These are phyloP conservation scores for Sclerotinia glacialis DNA, from an alignment of 2,329 filamentous ascomycete species.

Conservation along the genomic window DNA sequence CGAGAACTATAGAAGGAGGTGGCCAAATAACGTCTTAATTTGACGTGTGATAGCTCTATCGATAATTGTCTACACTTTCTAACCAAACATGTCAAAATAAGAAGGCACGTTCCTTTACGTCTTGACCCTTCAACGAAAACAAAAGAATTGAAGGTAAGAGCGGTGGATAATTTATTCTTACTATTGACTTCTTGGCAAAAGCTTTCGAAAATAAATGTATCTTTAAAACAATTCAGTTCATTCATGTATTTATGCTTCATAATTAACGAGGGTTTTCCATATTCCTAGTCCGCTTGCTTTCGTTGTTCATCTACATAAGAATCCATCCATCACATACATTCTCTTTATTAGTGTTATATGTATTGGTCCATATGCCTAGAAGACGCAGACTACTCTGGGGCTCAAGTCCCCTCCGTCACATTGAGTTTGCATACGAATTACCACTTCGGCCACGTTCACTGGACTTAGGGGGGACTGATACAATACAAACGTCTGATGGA, in stretches of 20 bases:
- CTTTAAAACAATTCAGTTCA: not conserved
- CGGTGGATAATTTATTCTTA: not conserved
- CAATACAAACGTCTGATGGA: not conserved
- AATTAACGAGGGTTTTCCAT: not conserved
- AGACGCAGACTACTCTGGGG: rapidly evolving
- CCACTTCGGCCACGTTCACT: not conserved
- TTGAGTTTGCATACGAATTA: not conserved
- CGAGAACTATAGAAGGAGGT: no score
- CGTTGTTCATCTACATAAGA: not conserved
- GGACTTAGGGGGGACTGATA: not conserved
- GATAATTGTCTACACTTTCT: not conserved
- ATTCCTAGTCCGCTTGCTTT: not conserved
- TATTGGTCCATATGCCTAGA: not conserved
- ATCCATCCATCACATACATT: not conserved
- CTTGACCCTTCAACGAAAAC: no score
- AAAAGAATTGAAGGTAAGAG: not conserved
- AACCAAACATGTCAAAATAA: not conserved
- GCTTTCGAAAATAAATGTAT: rapidly evolving
- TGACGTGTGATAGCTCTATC: not conserved
- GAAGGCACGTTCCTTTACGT: not conserved
- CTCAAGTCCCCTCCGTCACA: not conserved
- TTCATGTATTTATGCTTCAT: not conserved
- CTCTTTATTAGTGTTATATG: not conserved
- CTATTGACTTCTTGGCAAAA: not conserved
- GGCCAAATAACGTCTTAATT: not conserved